Conservation (phyloP, 78 protist genomes). For the Chrysochromulina tobinii region DNA sequence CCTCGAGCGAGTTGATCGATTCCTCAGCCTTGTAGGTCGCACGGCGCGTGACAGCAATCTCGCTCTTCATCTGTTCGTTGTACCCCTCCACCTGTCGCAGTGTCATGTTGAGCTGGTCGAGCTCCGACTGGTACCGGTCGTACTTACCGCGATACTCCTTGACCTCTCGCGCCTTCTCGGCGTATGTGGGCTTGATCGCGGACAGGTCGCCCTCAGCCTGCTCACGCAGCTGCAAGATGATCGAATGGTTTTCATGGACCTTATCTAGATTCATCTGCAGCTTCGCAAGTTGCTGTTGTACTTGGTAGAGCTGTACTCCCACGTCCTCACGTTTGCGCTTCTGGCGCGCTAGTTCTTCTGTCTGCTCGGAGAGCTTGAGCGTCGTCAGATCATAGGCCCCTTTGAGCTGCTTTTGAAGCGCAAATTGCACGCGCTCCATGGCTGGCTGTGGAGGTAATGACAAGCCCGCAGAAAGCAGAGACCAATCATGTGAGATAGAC, state of each 20-base stretch:
- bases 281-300: slow-evolving; percentile 70
- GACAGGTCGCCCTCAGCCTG: slow-evolving; percentile 14
- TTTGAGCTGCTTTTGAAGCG: not conserved
- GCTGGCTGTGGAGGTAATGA: not conserved
- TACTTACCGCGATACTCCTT: not conserved
- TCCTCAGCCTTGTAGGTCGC: slow-evolving; percentile 71
- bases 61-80: slow-evolving; percentile 41
- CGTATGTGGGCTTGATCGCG: not conserved
- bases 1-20: slow-evolving; percentile 39
- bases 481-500: no score
- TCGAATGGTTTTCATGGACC: slow-evolving; percentile 27
- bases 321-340: slow-evolving; percentile 28
- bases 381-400: not conserved
- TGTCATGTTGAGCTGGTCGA: slow-evolving; percentile 49
- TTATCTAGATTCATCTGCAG: slow-evolving; percentile 47
- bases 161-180: not conserved
- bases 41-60: slow-evolving; percentile 61
- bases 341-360: slow-evolving; percentile 14
- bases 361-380: slow-evolving; percentile 7
- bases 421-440: not conserved
- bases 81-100: slow-evolving; percentile 45
- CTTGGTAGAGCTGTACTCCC: slow-evolving; percentile 66
- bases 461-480: no score
- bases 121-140: slow-evolving; percentile 47
- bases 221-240: not conserved